These are phyloP conservation scores for Neurospora intermedia DNA, from an alignment of 495 filamentous ascomycete species.

Conservation along the genomic window DNA sequence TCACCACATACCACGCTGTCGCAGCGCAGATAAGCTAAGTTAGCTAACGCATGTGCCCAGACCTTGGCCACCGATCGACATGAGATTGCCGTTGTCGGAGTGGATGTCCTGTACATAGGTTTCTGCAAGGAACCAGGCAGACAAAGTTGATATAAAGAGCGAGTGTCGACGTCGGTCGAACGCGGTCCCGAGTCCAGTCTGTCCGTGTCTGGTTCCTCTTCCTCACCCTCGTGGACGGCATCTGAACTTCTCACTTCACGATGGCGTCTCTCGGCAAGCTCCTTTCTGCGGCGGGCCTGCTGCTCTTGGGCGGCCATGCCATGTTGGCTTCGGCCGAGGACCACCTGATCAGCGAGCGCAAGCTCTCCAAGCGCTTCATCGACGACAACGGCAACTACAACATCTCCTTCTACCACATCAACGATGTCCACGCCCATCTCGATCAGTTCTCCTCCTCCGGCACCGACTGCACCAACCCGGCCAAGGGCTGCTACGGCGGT, in stretches of 20 bases:
- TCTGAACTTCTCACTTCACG: neutral
- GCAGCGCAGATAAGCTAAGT: neutral
- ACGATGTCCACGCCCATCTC: conserved; percentile 51
- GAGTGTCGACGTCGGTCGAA: neutral
- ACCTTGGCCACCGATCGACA: neutral
- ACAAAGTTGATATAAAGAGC: neutral
- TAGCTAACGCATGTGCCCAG: neutral
- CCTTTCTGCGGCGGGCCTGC: conserved; percentile 1
- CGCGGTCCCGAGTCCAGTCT: neutral
- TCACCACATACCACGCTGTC: neutral
- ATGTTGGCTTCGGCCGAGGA: conserved; percentile 16
- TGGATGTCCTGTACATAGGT: too few relatives aligned
- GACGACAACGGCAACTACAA: conserved; percentile 43
- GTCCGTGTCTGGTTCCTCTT: neutral
- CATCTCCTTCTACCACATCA: conserved; percentile 52
- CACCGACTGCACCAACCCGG: conserved; percentile 40
- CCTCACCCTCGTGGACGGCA: too few relatives aligned
- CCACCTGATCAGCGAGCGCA: conserved; percentile 28
- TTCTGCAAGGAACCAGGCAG: neutral
- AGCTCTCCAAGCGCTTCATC: conserved; percentile 38
- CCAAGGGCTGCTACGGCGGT: conserved; percentile 46
- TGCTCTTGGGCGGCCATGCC: neutral
- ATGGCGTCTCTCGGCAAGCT: conserved; percentile 5
- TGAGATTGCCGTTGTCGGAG: neutral
- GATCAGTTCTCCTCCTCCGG: conserved; percentile 46